phyloP scores from a whole-genome alignment of 768 basidiomycete species.

The Pleurotus djamor region DNA sequence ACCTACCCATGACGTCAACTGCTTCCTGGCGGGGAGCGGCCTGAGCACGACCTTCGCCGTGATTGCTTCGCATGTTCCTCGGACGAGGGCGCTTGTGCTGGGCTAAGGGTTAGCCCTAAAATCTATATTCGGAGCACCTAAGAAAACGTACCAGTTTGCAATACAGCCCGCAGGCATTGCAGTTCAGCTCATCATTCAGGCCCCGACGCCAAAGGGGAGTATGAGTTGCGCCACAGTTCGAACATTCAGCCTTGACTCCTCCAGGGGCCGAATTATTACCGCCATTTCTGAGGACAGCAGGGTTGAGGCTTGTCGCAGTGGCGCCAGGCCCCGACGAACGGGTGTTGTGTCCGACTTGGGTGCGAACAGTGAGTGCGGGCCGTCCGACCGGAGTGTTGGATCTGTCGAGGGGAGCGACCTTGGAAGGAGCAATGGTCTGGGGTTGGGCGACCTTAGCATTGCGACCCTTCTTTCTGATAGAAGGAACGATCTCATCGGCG shows the following conservation, averaged over 20 bases:
- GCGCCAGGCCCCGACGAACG: slow-evolving; percentile 63
- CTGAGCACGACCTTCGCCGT: slow-evolving; percentile 70
- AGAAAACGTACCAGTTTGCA: slow-evolving; percentile 68
- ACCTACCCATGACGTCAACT: slow-evolving; percentile 69
- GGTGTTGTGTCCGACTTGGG: slow-evolving; percentile 41
- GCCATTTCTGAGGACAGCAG: slow-evolving; percentile 32
- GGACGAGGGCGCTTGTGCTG: slow-evolving; percentile 88
- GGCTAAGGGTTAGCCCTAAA: slow-evolving; percentile 8
- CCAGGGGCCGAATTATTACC: slow-evolving; percentile 44
- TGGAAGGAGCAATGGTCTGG: slow-evolving; percentile 57
- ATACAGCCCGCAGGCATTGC: slow-evolving; percentile 86
- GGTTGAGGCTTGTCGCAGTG: slow-evolving; percentile 57
- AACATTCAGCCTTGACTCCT: slow-evolving; percentile 78
- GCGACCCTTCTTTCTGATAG: slow-evolving; percentile 8
- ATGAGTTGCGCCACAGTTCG: slow-evolving; percentile 86
- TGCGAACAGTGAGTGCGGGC: slow-evolving; percentile 63
- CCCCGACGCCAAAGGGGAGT: slow-evolving; percentile 88
- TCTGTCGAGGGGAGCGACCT: slow-evolving; percentile 52
- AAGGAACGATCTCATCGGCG: slow-evolving; percentile 18
- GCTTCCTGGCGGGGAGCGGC: slow-evolving; percentile 64
- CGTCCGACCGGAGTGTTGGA: slow-evolving; percentile 42
- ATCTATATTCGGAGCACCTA: background rate
- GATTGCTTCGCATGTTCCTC: slow-evolving; percentile 80
- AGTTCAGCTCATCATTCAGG: slow-evolving; percentile 85
- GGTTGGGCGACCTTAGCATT: slow-evolving; percentile 36